phyloP scores from a whole-genome alignment of 352 stramenopile species.

The Blastocystis sp. region DNA sequence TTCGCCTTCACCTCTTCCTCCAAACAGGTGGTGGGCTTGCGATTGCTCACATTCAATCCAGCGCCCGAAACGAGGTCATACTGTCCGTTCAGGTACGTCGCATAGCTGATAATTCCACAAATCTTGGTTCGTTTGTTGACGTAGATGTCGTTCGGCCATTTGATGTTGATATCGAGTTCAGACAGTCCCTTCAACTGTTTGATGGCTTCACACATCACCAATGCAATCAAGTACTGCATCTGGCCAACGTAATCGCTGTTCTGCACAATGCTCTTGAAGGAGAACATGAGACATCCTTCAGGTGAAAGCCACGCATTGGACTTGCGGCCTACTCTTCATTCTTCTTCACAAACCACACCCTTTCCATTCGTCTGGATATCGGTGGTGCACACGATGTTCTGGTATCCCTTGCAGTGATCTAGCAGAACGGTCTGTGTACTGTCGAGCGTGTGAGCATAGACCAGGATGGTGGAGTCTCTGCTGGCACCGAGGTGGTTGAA shows the following conservation, averaged over 20 bases:
- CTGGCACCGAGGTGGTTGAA: slow-evolving; percentile 18
- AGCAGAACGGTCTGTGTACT: slow-evolving; percentile 57
- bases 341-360: neutral
- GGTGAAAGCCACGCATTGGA: slow-evolving; percentile 56
- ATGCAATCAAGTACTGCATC: slow-evolving; percentile 54
- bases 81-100: slow-evolving; percentile 41
- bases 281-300: slow-evolving; percentile 58
- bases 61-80: slow-evolving; percentile 70
- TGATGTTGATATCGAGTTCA: slow-evolving; percentile 70
- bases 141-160: slow-evolving; percentile 72
- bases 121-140: slow-evolving; percentile 70
- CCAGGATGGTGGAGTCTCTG: slow-evolving; percentile 37
- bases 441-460: slow-evolving; percentile 29
- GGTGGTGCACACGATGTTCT: slow-evolving; percentile 56
- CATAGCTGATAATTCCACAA: slow-evolving; percentile 71
- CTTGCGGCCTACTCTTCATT: slow-evolving; percentile 6
- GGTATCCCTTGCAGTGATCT: neutral
- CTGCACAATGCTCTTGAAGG: slow-evolving; percentile 53
- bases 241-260: slow-evolving; percentile 41
- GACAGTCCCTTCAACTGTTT: slow-evolving; percentile 35
- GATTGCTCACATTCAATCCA: slow-evolving; percentile 69
- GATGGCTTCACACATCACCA: slow-evolving; percentile 51
- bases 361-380: slow-evolving; percentile 58
- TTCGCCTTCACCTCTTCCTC: slow-evolving; percentile 41
- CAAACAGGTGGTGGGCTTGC: slow-evolving; percentile 68